Conservation (phyloP, 768 basidiomycete species). For the Pulveroboletus sp. region DNA sequence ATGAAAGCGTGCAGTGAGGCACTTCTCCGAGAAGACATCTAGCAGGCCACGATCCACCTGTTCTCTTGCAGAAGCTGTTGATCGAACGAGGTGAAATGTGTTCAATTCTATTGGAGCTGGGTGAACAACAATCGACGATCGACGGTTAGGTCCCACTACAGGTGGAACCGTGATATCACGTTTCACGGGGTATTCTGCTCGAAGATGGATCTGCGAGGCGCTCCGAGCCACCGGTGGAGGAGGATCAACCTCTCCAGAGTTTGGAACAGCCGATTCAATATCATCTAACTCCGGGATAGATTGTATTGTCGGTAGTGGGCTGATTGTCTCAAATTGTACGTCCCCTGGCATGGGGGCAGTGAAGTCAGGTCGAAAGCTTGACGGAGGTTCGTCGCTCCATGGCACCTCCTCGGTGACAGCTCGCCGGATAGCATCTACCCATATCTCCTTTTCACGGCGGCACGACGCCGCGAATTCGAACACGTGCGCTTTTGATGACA, state of each 20-base stretch:
- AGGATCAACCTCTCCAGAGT: constrained; percentile 1
- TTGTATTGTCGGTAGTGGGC: constrained; percentile 48
- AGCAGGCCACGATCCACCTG: constrained; percentile 73
- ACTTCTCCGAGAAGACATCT: constrained; percentile 76
- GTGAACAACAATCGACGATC: constrained; percentile 56
- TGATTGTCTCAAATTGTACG: constrained; percentile 37
- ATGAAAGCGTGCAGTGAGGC: constrained; percentile 62
- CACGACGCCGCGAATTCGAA: constrained; percentile 88
- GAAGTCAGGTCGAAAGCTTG: constrained; percentile 52
- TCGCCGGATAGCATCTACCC: constrained; percentile 66
- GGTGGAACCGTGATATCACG: constrained; percentile 10
- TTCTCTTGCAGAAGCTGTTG: constrained; percentile 58
- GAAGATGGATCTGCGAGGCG: constrained; percentile 19
- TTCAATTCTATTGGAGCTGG: constrained; percentile 49
- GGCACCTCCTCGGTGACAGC: constrained; percentile 38
- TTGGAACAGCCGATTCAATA: constrained; percentile 5
- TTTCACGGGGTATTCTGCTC: constrained; percentile 16
- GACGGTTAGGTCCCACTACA: constrained; percentile 39
- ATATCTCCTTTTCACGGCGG: constrained; percentile 77
- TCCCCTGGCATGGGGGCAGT: constrained; percentile 35
- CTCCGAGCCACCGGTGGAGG: constrained; percentile 1
- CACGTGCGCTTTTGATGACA: constrained; percentile 62
- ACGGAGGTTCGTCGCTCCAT: constrained; percentile 59
- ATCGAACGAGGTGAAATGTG: constrained; percentile 62
- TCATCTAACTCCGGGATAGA: constrained; percentile 49